These are phyloP conservation scores for Spirogloea muscicola DNA, from an alignment of 139 green algal genomes.

Conservation along the genomic window DNA sequence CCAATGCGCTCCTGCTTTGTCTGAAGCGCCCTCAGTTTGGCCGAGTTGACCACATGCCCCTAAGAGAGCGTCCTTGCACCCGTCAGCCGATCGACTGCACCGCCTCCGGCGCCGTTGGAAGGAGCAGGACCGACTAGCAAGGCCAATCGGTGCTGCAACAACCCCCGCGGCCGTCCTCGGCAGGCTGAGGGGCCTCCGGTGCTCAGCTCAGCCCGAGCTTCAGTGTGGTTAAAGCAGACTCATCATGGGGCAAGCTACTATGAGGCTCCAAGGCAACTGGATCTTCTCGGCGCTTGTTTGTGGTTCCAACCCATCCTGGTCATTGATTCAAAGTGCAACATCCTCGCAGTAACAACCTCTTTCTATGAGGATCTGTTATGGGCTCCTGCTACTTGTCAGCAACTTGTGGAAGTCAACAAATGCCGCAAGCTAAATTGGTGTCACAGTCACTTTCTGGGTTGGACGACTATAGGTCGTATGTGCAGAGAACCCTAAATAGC, in stretches of 20 bases:
- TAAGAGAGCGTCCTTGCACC: background rate
- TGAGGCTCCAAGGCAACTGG: too few species aligned
- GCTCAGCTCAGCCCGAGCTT: background rate
- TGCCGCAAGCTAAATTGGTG: too few species aligned
- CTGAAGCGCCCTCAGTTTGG: constrained; percentile 16
- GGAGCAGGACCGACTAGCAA: background rate
- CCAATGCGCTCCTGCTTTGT: too few species aligned
- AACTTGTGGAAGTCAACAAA: too few species aligned
- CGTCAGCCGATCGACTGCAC: background rate
- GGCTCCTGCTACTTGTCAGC: too few species aligned
- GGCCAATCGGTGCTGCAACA: background rate
- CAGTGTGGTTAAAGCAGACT: constrained; percentile 26
- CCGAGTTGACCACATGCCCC: constrained; percentile 4
- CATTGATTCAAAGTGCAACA: constrained; percentile 3
- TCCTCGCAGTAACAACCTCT: background rate
- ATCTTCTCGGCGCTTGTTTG: too few species aligned
- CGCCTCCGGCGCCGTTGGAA: background rate
- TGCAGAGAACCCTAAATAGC: background rate
- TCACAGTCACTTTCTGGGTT: background rate
- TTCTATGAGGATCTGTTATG: too few species aligned
- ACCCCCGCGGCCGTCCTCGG: background rate
- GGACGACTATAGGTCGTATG: too few species aligned
- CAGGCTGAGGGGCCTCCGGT: background rate
- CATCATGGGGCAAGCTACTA: constrained; percentile 29
- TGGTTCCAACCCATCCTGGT: background rate